Evolutionary conservation across 768 basidiomycete genomes (phyloP).

Genomic region (Kwoniella dejecticola): DNA sequence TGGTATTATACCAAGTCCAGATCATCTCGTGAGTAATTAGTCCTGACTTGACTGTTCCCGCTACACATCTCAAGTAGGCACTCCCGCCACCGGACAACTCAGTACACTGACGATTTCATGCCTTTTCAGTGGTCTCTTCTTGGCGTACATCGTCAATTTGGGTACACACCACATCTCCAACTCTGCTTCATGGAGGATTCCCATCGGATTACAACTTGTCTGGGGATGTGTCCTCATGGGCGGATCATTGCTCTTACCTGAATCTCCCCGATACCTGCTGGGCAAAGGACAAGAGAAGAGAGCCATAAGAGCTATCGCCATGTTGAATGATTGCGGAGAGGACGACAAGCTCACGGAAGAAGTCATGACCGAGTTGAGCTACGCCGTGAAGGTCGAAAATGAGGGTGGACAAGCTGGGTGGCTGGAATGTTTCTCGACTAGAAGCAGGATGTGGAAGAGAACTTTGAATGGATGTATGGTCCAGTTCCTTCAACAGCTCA

Average conservation of each 20-base stretch:
- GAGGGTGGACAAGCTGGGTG: conserved; percentile 78
- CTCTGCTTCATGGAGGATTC: conserved; percentile 60
- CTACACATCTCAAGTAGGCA: too few relatives aligned
- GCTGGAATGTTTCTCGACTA: conserved; percentile 72
- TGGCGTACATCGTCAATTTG: conserved; percentile 27
- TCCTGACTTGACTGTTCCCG: too few relatives aligned
- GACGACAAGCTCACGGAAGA: conserved; percentile 65
- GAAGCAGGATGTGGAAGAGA: conserved; percentile 64
- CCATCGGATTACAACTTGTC: conserved; percentile 29
- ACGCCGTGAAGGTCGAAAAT: conserved; percentile 70
- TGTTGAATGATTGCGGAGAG: conserved; percentile 64
- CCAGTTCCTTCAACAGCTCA: conserved; percentile 72
- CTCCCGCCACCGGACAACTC: too few relatives aligned
- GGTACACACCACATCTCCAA: conserved; percentile 55
- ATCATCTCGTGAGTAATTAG: conserved; percentile 58
- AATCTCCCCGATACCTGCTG: conserved; percentile 23
- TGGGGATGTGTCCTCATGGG: conserved; percentile 25
- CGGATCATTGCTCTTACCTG: conserved; percentile 21
- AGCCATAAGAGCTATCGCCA: conserved; percentile 61
- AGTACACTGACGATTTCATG: conserved; percentile 1
- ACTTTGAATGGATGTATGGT: conserved; percentile 59
- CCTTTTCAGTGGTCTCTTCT: conserved; percentile 19
- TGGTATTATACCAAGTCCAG: conserved; percentile 76
- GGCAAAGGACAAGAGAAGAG: conserved; percentile 60
- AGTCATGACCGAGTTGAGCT: conserved; percentile 66